Percentiles rank a stretch among this genome's conserved stretches.
Evolutionary conservation across 208 protist genomes (phyloP).

Genomic region (Wallacemonas sp.): DNA sequence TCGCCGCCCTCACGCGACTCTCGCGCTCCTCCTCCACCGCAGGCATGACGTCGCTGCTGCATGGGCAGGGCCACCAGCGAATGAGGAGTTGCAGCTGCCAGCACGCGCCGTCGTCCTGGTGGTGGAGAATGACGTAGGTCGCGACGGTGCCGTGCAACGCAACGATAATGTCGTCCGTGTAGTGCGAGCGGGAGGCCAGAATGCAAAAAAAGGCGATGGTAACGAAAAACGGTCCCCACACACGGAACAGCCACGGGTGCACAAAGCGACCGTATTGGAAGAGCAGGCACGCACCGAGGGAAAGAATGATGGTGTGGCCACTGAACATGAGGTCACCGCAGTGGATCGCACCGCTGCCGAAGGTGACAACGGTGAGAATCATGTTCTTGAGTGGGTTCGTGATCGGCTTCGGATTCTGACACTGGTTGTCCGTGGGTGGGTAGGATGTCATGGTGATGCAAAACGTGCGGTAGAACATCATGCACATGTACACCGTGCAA

Average conservation of each 20-base stretch:
- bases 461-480: slow-evolving; percentile 70
- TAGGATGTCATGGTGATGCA: slow-evolving; percentile 81
- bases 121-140: slow-evolving; percentile 65
- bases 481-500: slow-evolving; percentile 54
- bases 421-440: slow-evolving; percentile 83
- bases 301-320: slow-evolving; percentile 87
- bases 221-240: slow-evolving; percentile 40
- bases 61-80: slow-evolving; percentile 70
- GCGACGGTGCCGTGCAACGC: slow-evolving; percentile 52
- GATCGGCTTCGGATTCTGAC: slow-evolving; percentile 68
- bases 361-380: slow-evolving; percentile 78
- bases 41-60: slow-evolving; percentile 15
- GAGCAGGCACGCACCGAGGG: slow-evolving; percentile 43
- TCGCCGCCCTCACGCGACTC: background rate
- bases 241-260: slow-evolving; percentile 43
- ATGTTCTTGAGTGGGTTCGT: slow-evolving; percentile 70
- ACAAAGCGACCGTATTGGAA: slow-evolving; percentile 75
- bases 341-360: slow-evolving; percentile 78
- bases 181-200: slow-evolving; percentile 84
- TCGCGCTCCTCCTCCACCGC: background rate
- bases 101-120: slow-evolving; percentile 61
- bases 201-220: slow-evolving; percentile 68
- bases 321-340: slow-evolving; percentile 92
- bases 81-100: slow-evolving; percentile 81
- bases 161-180: slow-evolving; percentile 88